A percentile compares a stretch with the other conserved stretches of the same genome.
Conservation (phyloP, 768 basidiomycete genomes). For the Lactarius pseudohatsudake region DNA sequence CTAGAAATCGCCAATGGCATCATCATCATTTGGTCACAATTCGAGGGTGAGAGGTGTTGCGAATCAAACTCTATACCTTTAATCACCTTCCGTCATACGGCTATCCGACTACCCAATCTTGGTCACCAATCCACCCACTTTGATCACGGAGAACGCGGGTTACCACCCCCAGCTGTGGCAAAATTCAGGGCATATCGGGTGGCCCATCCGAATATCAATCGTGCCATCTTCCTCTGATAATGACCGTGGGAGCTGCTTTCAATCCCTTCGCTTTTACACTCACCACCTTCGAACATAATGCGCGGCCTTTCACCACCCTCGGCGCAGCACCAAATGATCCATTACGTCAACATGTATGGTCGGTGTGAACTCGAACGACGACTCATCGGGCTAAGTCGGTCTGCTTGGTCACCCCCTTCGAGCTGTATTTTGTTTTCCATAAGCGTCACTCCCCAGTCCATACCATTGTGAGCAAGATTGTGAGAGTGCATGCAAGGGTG, state of each 20-base stretch:
- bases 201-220: slow-evolving; percentile 9
- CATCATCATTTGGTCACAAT: slow-evolving; percentile 18
- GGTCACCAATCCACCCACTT: background rate
- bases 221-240: background rate
- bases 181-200: slow-evolving; percentile 19
- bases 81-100: slow-evolving; percentile 28
- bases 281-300: slow-evolving; percentile 16
- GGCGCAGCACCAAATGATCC: background rate
- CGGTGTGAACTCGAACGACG: background rate
- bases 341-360: slow-evolving; percentile 24
- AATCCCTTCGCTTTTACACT: background rate
- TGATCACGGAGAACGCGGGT: slow-evolving; percentile 21
- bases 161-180: background rate
- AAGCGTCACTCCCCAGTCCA: background rate
- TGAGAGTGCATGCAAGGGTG: background rate
- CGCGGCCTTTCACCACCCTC: slow-evolving; percentile 14
- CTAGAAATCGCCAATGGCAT: slow-evolving; percentile 1
- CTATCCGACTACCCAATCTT: slow-evolving; percentile 24
- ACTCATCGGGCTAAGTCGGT: background rate
- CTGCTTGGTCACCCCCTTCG: background rate
- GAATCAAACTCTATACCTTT: slow-evolving; percentile 32
- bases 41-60: slow-evolving; percentile 17
- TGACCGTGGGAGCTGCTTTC: background rate
- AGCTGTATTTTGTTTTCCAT: background rate
- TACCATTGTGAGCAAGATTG: no score